Evolutionary conservation across 2,329 filamentous ascomycete species (phyloP).

Genomic region (Aquanectria penicillioides): DNA sequence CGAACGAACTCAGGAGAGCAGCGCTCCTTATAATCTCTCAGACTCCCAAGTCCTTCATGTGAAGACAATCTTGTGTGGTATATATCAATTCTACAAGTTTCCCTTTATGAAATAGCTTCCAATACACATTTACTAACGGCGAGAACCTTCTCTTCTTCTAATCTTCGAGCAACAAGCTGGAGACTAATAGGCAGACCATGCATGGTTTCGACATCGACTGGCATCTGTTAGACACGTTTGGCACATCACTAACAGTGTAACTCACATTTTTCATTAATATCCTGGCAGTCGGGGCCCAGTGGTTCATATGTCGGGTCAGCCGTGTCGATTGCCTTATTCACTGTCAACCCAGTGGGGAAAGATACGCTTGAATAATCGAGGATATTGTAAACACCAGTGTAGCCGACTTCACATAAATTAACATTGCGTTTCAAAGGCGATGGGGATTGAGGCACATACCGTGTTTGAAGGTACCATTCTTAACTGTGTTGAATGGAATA

Average conservation of each 20-base stretch:
- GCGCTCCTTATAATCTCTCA: no score
- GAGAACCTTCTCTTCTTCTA: constrained; percentile 54
- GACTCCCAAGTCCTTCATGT: no score
- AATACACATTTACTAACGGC: constrained; percentile 44
- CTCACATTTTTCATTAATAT: constrained; percentile 56
- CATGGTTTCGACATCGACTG: constrained; percentile 52
- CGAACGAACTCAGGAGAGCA: no score
- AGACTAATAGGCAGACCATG: constrained; percentile 56
- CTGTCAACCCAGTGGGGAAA: constrained; percentile 55
- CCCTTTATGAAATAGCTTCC: constrained; percentile 15
- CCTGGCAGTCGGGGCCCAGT: constrained; percentile 49
- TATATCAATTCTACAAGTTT: no score
- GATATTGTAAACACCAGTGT: constrained; percentile 61
- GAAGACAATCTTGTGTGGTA: no score
- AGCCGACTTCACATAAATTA: constrained; percentile 50
- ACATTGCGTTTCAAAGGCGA: background rate
- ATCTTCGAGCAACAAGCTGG: constrained; percentile 54
- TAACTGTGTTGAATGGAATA: constrained; percentile 55
- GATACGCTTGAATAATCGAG: constrained; percentile 60
- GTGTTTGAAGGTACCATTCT: constrained; percentile 56
- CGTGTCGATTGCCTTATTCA: constrained; percentile 52
- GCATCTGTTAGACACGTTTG: background rate
- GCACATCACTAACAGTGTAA: background rate
- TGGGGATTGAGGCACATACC: constrained; percentile 41
- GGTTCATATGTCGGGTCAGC: constrained; percentile 44